Evolutionary conservation across 768 basidiomycete species (phyloP), one percentile per base, ranked within the genome.

Genomic region (Collybia sp.): DNA sequence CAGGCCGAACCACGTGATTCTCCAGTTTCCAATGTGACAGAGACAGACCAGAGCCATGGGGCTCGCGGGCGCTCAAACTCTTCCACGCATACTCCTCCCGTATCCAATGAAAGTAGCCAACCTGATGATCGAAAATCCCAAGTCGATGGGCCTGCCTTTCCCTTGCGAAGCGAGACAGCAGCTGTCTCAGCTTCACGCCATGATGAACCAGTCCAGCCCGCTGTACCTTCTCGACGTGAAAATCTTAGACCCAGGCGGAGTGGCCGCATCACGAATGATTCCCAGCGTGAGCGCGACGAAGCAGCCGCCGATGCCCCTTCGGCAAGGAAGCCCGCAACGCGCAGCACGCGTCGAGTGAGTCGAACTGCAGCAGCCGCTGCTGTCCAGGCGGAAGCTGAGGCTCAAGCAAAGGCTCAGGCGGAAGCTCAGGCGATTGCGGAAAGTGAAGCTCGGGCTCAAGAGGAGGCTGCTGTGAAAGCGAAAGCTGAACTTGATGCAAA

Each of bases 321-420:
- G 10, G 34, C 18, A 44, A 37, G 46, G 35, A 12, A 50, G 30
- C 42, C 47, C 44, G 34, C 34, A 8, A 25, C 25, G 12, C 45
- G 41, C n/a, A 52, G 46, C 41, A 55, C 47, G n/a, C 47, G 53
- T 25, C 39, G 49, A 33, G 41, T 49, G 19, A 37, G 56, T 6
- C 36, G 25, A 34, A 40, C 15, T 31, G 42, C 44, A 15, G 43
- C 50, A 25, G 42, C 38, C 13, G 52, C 48, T 9, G 42, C 44
- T 5, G 40, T 48, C 16, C 49, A 25, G 6, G 53, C 43, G n/a
- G 44, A 49, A 12, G 47, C 43, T 9, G 32, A 30, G 30, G 39
- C 50, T 6, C 18, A 40, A 36, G 33, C 17, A 19, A 30, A 50
- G 25, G 25, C 25, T 25, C 25, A 25, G 25, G 25, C 25, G 4